Conservation (phyloP, 1,284 basidiomycete species). For the Cystobasidiaceae sp. region DNA sequence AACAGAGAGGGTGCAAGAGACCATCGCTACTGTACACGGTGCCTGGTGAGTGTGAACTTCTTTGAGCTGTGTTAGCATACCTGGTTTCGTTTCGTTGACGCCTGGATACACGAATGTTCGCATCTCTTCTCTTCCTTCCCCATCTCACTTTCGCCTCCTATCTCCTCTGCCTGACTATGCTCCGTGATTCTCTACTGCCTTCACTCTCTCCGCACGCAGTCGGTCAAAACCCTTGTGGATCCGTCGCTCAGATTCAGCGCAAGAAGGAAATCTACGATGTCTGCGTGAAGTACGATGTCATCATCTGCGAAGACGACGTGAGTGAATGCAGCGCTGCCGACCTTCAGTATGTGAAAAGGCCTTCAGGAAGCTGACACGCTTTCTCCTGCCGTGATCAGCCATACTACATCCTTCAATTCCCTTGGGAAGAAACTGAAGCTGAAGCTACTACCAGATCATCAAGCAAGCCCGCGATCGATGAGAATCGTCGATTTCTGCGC, state of each 20-base stretch:
- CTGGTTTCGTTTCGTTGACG: no score
- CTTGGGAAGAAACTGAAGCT: constrained; percentile 5
- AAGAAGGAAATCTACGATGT: constrained; percentile 74
- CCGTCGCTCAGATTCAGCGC: constrained; percentile 55
- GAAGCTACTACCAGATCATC: not conserved
- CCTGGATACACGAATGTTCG: no score
- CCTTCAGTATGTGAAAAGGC: not conserved
- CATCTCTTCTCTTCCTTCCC: no score
- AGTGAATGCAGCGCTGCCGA: constrained; percentile 44
- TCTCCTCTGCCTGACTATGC: not conserved
- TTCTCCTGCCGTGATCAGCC: constrained; percentile 63
- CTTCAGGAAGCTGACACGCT: not conserved
- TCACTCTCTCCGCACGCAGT: constrained; percentile 41
- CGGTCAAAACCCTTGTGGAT: constrained; percentile 74
- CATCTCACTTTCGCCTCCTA: no score
- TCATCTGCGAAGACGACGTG: constrained; percentile 39
- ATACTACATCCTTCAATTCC: constrained; percentile 66
- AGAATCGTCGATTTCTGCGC: constrained; percentile 50
- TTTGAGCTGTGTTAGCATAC: not conserved
- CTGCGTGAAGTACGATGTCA: constrained; percentile 65
- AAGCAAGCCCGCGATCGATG: not conserved
- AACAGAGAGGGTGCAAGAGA: constrained; percentile 54
- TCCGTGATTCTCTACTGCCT: not conserved
- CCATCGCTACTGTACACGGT: constrained; percentile 71
- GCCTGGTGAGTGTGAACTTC: constrained; percentile 45